Base-by-base conservation (phyloP, 2,329 filamentous ascomycete species). In the Apiospora aurea region DNA sequence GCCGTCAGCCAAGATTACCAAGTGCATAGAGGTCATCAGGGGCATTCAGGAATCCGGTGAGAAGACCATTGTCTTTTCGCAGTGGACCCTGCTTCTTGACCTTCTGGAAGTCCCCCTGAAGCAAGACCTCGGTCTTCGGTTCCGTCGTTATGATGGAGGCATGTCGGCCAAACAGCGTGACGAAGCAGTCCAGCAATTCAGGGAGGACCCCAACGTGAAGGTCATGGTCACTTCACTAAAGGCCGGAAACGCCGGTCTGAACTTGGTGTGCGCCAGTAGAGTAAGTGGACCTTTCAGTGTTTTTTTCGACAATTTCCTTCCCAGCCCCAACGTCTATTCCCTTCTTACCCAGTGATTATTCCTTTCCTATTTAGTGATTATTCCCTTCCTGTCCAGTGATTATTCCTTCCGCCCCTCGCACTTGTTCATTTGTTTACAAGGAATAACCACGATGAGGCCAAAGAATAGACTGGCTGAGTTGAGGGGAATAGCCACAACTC, bases 191-290 rank as follows among this genome's bases (percentile, higher is more conserved):
- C 82, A 88, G 47, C 87, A 89, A 24, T 96, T 96, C 81, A 81
- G 79, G 21, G 89, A 92, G 61, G 83, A 89, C 7, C 83, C 86
- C 0, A 80, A 87, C 57, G 87, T 88, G 78, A 90, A 87, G 73
- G 86, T 96, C 78, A 93, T 96, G 87, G 86, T 96, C 3, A 89
- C 95, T 2, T 95, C 92, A 1, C 85, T 96, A 68, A 94, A 94
- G 77, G 93, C 94, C 1, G 94, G 94, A 46, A 96, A 96, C 76
- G 91, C 95, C 0, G 95, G 95, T 1, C 88, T 98, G 66, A 98
- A 98, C 78, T 87, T 98, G 29, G 94, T 93, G 51, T 90, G 91
- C 24, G 95, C 95, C 0, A 94, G 91, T 1, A 92, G 94, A 38
- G 34, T 38, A 38, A 38, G 34, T 38, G 34, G 34, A 29, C 26